Evolutionary conservation across 768 basidiomycete species (phyloP).

Genomic region (Mrakia gelida): DNA sequence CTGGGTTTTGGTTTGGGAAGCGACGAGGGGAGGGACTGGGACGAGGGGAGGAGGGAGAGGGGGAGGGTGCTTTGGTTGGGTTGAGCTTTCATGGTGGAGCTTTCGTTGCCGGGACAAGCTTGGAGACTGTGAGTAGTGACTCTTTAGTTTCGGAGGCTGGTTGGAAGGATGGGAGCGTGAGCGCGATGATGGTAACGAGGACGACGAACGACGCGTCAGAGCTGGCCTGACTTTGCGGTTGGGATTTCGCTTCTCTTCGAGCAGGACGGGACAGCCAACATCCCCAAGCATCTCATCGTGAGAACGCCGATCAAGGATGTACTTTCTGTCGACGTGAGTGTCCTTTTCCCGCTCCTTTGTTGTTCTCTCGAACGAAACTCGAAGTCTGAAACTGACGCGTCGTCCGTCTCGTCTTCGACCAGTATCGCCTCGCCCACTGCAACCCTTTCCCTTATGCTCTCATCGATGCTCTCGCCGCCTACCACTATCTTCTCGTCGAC

Average conservation of each 20-base stretch:
- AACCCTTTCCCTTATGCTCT: constrained; percentile 6
- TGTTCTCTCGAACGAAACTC: not conserved
- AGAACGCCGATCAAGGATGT: constrained; percentile 1
- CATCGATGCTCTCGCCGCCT: constrained; percentile 13
- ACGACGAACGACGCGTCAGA: too few relatives aligned
- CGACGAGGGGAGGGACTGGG: not conserved
- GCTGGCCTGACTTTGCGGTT: too few relatives aligned
- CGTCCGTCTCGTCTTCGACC: not conserved
- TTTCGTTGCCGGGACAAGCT: not conserved
- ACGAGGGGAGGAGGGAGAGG: not conserved
- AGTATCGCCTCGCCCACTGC: constrained; percentile 16
- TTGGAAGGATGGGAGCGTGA: too few relatives aligned
- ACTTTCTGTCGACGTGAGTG: constrained; percentile 4
- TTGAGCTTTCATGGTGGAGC: constrained; percentile 15
- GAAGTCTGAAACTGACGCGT: not conserved
- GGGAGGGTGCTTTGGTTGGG: constrained; percentile 1
- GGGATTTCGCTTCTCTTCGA: not conserved
- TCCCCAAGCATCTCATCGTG: not conserved
- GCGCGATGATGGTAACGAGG: too few relatives aligned
- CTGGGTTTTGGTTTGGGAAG: constrained; percentile 17
- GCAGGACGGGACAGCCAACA: constrained; percentile 13
- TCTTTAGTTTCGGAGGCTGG: not conserved
- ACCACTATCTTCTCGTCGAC: constrained; percentile 5
- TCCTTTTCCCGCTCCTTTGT: not conserved
- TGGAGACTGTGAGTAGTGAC: not conserved